phyloP scores from a whole-genome alignment of 2,329 filamentous ascomycete genomes.

The Pyrenophora graminea region DNA sequence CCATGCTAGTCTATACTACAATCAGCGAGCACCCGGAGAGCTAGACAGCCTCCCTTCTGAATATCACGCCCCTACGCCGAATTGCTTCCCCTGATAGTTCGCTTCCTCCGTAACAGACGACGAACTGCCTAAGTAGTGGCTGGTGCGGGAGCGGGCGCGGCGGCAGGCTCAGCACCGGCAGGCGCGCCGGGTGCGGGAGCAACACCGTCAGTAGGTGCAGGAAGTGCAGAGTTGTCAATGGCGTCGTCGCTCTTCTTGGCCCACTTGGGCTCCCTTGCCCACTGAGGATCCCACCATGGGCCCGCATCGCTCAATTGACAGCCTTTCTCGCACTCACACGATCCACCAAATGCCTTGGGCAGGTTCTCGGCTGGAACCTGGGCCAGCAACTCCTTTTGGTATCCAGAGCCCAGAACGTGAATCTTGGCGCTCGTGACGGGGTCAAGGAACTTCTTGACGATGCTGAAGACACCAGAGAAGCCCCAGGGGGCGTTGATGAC shows the following conservation, averaged over 20 bases:
- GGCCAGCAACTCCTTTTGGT: conserved; percentile 79
- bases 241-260: conserved; percentile 44
- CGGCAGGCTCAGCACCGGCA: conserved; percentile 23
- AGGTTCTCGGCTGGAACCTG: conserved; percentile 91
- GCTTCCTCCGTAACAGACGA: not conserved
- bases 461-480: conserved; percentile 81
- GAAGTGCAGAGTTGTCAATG: conserved; percentile 41
- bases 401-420: conserved; percentile 78
- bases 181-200: too few relatives aligned
- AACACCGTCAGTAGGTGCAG: conserved; percentile 31
- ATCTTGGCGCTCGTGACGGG: conserved; percentile 97
- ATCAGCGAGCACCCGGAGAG: not conserved
- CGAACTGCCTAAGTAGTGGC: conserved; percentile 46
- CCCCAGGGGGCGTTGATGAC: conserved; percentile 97
- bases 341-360: conserved; percentile 82
- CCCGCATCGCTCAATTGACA: conserved; percentile 87
- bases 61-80: conserved; percentile 7
- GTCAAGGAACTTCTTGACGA: conserved; percentile 93
- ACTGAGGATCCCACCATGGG: conserved; percentile 80
- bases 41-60: not conserved
- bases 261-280: conserved; percentile 62
- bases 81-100: not conserved
- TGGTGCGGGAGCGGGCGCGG: conserved; percentile 17
- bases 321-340: conserved; percentile 78
- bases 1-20: conserved; percentile 9